These are phyloP conservation scores for Durio zibethinus DNA, from an alignment of 345 rosid species.

Conservation along the genomic window DNA sequence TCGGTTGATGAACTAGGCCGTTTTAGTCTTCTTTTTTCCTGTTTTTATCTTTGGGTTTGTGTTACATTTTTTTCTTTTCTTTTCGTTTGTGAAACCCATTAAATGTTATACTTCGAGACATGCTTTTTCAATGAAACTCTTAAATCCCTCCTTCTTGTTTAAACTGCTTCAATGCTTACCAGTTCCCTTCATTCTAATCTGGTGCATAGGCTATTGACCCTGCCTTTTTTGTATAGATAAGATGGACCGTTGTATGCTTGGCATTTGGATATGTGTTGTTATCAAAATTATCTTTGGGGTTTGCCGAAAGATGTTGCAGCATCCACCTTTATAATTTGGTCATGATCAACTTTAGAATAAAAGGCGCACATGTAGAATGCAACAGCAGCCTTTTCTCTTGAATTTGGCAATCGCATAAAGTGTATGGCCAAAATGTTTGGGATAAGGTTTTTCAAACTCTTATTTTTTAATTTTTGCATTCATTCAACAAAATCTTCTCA, in stretches of 20 bases:
- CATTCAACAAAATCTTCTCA: neutral
- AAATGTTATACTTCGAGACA: neutral
- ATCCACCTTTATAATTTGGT: neutral
- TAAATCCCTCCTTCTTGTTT: neutral
- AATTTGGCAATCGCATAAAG: neutral
- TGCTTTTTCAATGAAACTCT: neutral
- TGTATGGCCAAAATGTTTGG: neutral
- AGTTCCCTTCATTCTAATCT: neutral
- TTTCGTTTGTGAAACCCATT: too few species aligned
- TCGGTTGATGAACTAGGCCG: neutral
- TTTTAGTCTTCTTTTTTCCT: neutral
- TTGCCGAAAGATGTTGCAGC: conserved; percentile 16
- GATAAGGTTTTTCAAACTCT: neutral
- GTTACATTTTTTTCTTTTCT: neutral
- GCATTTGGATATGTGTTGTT: neutral
- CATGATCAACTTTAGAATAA: neutral
- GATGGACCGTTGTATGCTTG: neutral
- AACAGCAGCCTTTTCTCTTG: neutral
- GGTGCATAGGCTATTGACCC: neutral
- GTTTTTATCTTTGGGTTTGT: neutral
- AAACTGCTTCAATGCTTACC: neutral
- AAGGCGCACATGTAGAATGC: neutral
- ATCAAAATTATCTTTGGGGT: neutral
- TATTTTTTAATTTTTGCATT: neutral
- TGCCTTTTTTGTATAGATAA: neutral